Evolutionary conservation across 2,329 filamentous ascomycete species (phyloP), one percentile per base, ranked within the genome.

Genomic region (Shiraia bambusicola): DNA sequence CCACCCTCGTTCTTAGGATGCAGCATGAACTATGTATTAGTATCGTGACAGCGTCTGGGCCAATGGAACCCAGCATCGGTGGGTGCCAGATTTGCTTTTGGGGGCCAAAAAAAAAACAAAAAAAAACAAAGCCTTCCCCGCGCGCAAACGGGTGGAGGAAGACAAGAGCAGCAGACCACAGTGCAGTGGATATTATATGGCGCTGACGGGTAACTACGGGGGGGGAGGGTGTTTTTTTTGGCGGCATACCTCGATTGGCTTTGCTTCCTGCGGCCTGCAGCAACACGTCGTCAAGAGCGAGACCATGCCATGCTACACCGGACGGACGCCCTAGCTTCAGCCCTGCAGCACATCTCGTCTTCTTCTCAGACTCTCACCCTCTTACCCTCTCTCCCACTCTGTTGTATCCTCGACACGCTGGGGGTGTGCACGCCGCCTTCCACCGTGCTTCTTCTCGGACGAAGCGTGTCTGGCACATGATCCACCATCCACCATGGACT

Each of bases 261-360:
- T 61, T 51, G 53, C 53, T 56, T 49, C 46, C 51, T 46, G 56
- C 55, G 37, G 52, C 50, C 56, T 57, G 56, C 56, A 58, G 49
- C 49, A 63, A 61, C 64, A 67, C 64, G 64, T 67, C 64, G 66
- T 67, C 64, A 67, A 66, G 49, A 54, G 52, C 48, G 49, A 37
- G 46, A 48, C 53, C 51, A 49, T 54, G 47, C 43, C 55, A 42
- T 45, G 49, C 54, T 59, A 58, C 62, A 52, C 48, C 57, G 52
- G 51, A 54, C 56, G 49, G 50, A 54, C 49, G 45, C 44, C 54
- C 53, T 47, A 47, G 51, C 44, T 43, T 44, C 52, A 63, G 57
- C 63, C 55, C 54, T 56, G 54, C 50, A 52, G 56, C 56, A 43
- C 42, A 51, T 42, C 42, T 42, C 32, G 34, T 47, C 41, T 40